Evolutionary conservation across 768 basidiomycete species (phyloP), one percentile per base, ranked within the genome.

Genomic region (Tricholomella constricta): DNA sequence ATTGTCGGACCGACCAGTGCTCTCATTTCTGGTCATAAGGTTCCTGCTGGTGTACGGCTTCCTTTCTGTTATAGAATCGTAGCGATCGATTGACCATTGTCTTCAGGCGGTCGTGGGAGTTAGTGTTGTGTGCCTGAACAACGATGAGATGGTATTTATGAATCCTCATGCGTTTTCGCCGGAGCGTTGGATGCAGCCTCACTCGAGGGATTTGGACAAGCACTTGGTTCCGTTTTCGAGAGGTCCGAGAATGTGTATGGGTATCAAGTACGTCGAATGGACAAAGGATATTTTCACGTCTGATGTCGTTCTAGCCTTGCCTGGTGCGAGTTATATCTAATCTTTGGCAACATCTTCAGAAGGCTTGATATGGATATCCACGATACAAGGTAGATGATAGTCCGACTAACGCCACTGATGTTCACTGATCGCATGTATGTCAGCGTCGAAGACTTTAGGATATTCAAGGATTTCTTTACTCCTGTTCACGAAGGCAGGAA

Each of bases 231-330:
- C 74, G 17, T 80, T 80, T 53, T 76, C 75, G 10, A 72, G 68
- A 45, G 78, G 77, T 9, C 72, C 77, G 14, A 66, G 79, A 25
- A 75, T 70, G 63, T 79, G 75, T 53, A 60, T 78, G 11, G 76
- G 77, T 11, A 67, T 74, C 34, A 78, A 75, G 76, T 78, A 41
- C n/a, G 70, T 55, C 22, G 20, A 25, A 52, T 14, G 2, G 29
- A 12, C 14, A 15, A 27, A 19, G 20, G 20, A 26, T 22, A 35
- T 22, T 15, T 36, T 11, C 26, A 41, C 58, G 17, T 48, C 38
- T 48, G 23, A 44, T 6, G 26, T 12, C 52, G 15, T 49, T 23
- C 19, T 50, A 78, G 73, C 52, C 66, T 79, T 42, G 78, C 72
- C 11, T 77, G 73, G 70, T 71, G 71, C 27, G 73, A 78, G 58